Evolutionary conservation across 179 eudicot genomes (phyloP).

Genomic region (Actinidia chinensis): DNA sequence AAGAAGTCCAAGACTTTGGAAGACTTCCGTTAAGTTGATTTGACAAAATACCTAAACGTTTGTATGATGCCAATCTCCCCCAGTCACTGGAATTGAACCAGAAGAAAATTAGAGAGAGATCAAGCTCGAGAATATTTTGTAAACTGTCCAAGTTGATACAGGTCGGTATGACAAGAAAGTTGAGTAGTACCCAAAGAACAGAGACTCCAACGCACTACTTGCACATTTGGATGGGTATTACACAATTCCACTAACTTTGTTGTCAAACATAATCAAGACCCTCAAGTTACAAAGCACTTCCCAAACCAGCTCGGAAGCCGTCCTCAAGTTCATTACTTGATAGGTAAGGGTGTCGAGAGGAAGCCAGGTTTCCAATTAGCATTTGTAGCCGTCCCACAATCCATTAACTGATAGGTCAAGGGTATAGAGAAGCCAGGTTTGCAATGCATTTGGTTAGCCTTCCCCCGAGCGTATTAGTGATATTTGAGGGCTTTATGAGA

Average conservation of each 20-base stretch:
- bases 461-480: neutral
- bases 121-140: neutral
- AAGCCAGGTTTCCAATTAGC: neutral
- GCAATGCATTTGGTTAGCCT: neutral
- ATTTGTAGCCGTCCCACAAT: neutral
- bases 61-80: neutral
- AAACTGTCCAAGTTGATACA: neutral
- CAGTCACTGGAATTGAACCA: neutral
- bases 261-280: neutral
- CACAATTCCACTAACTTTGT: neutral
- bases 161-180: neutral
- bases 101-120: neutral
- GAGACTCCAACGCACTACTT: neutral
- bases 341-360: neutral
- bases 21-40: no score
- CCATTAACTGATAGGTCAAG: neutral
- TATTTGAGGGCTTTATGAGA: neutral
- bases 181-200: neutral
- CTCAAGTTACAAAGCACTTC: neutral
- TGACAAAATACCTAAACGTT: no score
- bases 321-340: neutral
- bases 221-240: neutral
- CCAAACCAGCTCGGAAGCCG: neutral
- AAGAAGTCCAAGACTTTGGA: no score
- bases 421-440: constrained; percentile 2